Evolutionary conservation across 495 filamentous ascomycete genomes (phyloP).

Genomic region (Hyaloscypha hepaticicola): DNA sequence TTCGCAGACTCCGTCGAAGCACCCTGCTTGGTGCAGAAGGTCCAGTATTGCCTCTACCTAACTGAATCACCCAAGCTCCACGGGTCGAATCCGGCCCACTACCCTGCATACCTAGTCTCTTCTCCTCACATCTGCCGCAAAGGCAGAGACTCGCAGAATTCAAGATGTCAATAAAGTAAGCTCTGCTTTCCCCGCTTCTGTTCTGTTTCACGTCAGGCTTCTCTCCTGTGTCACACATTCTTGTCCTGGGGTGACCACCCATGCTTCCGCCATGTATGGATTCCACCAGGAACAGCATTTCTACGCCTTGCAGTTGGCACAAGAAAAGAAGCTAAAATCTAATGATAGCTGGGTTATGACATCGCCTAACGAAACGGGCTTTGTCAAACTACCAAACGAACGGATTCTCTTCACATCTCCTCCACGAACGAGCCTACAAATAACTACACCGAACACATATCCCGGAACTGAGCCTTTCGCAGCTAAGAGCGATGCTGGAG

Average conservation of each 20-base stretch:
- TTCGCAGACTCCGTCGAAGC: background rate
- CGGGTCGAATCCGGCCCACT: conserved; percentile 8
- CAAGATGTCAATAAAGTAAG: conserved; percentile 48
- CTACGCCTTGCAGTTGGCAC: conserved; percentile 23
- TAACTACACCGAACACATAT: conserved; percentile 60
- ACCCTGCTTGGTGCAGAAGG: background rate
- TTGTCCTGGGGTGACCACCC: background rate
- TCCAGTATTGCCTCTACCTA: background rate
- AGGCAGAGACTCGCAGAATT: background rate
- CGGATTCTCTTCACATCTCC: conserved; percentile 68
- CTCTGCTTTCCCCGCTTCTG: conserved; percentile 12
- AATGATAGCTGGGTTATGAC: conserved; percentile 76
- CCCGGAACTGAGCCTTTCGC: conserved; percentile 56
- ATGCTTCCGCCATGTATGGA: conserved; percentile 25
- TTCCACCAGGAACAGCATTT: conserved; percentile 31
- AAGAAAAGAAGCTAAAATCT: conserved; percentile 26
- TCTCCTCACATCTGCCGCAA: conserved; percentile 5
- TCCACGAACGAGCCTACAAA: conserved; percentile 61
- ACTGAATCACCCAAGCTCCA: conserved; percentile 4
- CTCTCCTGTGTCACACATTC: background rate
- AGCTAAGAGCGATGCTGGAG: conserved; percentile 57
- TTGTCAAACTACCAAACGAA: conserved; percentile 70
- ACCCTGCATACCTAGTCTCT: background rate
- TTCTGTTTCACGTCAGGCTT: conserved; percentile 2
- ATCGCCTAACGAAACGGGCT: conserved; percentile 49